A percentile compares a stretch with the other conserved stretches of the same genome.
These are phyloP conservation scores for Podila epicladia DNA, from an alignment of 192 early-diverging fungal genomes.

Conservation along the genomic window DNA sequence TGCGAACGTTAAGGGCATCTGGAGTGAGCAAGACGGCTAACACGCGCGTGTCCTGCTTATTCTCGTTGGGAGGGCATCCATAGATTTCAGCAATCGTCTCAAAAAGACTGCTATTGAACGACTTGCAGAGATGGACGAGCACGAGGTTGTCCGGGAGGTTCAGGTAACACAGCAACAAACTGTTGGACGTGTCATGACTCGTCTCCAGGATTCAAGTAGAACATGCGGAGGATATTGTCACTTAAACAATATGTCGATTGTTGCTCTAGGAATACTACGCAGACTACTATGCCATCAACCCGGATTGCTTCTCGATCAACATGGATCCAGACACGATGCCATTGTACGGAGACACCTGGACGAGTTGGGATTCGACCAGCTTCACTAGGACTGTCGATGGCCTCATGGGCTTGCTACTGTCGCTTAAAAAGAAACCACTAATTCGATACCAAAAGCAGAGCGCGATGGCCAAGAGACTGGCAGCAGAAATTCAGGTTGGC, in stretches of 20 bases:
- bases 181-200: neutral
- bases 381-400: constrained; percentile 85
- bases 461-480: constrained; percentile 83
- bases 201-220: neutral
- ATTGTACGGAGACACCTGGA: constrained; percentile 76
- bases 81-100: constrained; percentile 95
- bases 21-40: too few species aligned
- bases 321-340: constrained; percentile 67
- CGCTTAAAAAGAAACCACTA: constrained; percentile 91
- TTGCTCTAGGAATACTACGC: constrained; percentile 86
- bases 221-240: neutral
- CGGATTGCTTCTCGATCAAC: constrained; percentile 84
- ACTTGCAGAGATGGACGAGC: constrained; percentile 95
- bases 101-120: constrained; percentile 91
- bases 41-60: neutral
- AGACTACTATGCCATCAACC: constrained; percentile 88
- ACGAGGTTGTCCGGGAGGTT: constrained; percentile 93
- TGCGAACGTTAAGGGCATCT: neutral
- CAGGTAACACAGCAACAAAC: constrained; percentile 63
- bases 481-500: constrained; percentile 78
- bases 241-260: neutral
- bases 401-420: constrained; percentile 76
- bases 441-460: constrained; percentile 92
- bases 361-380: constrained; percentile 82
- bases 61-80: neutral